Percentiles rank a stretch among this genome's conserved stretches.
Conservation (phyloP, 148 eudicot genomes). For the Vaccinium myrtillus region DNA sequence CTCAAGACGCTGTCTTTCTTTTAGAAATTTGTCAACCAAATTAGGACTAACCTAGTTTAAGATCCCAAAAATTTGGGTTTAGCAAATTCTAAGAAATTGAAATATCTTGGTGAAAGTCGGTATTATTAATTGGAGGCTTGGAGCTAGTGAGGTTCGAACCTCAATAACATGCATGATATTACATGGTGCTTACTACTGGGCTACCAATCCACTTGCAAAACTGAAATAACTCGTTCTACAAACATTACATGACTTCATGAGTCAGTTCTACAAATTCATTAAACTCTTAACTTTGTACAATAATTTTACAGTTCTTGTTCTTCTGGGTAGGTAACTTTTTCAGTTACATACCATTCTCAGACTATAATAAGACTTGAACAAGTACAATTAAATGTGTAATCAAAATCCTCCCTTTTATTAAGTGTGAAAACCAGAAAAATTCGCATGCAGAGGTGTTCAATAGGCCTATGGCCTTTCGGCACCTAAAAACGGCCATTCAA, state of each 20-base stretch:
- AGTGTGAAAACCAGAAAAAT: constrained; percentile 1
- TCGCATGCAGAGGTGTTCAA: not conserved
- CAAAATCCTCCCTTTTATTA: not conserved
- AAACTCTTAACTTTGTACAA: not conserved
- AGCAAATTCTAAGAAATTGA: no score
- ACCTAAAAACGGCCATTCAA: not conserved
- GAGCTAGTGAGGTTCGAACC: no score
- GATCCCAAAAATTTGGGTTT: no score
- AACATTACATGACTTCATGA: not conserved
- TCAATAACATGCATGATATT: no score
- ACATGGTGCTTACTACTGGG: no score
- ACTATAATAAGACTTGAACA: not conserved
- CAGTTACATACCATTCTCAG: not conserved
- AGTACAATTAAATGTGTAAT: not conserved
- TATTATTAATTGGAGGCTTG: no score
- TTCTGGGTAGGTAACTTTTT: not conserved
- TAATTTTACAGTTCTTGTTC: not conserved
- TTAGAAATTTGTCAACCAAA: not conserved
- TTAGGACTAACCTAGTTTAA: not conserved
- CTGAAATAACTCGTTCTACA: not conserved
- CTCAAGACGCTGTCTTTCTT: not conserved
- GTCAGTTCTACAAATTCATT: not conserved
- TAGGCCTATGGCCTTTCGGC: not conserved
- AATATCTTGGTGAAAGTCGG: no score
- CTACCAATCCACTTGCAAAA: not conserved